phyloP scores from a whole-genome alignment of 1,284 basidiomycete genomes.

The Macrocystidia cucumis region DNA sequence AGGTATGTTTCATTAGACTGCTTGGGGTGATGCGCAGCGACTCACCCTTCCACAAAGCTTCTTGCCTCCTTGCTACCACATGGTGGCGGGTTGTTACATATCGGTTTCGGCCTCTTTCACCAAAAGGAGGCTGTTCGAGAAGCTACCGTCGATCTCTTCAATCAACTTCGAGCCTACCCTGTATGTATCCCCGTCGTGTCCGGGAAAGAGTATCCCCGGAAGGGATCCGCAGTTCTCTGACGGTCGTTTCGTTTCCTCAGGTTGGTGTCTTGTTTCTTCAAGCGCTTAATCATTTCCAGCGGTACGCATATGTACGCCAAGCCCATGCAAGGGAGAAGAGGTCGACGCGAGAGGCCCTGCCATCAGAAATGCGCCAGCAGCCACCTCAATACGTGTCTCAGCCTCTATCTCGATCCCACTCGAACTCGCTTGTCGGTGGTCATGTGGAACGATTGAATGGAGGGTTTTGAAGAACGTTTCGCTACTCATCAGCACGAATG shows the following conservation, averaged over 20 bases:
- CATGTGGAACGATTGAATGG: slow-evolving; percentile 17
- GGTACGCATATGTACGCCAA: slow-evolving; percentile 77
- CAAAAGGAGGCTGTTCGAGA: slow-evolving; percentile 71
- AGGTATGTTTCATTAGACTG: slow-evolving; percentile 49
- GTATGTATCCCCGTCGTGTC: slow-evolving; percentile 36
- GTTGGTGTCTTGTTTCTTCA: slow-evolving; percentile 82
- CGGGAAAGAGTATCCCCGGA: too few relatives aligned
- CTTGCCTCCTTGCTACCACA: slow-evolving; percentile 74
- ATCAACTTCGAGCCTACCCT: slow-evolving; percentile 67
- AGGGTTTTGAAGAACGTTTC: slow-evolving; percentile 12
- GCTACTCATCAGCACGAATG: not conserved
- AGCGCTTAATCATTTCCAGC: slow-evolving; percentile 86
- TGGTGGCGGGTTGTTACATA: slow-evolving; percentile 75
- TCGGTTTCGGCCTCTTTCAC: slow-evolving; percentile 90
- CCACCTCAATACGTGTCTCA: slow-evolving; percentile 15
- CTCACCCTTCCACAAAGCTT: slow-evolving; percentile 57
- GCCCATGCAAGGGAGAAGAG: slow-evolving; percentile 53
- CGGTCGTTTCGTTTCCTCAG: slow-evolving; percentile 37
- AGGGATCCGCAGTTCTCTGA: slow-evolving; percentile 5
- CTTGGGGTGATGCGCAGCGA: not conserved
- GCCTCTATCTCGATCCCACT: slow-evolving; percentile 17
- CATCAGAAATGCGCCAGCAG: slow-evolving; percentile 24
- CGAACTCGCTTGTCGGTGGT: slow-evolving; percentile 21
- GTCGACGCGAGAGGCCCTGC: slow-evolving; percentile 25
- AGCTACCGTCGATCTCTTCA: slow-evolving; percentile 76